Evolutionary conservation across 768 basidiomycete genomes (phyloP), one percentile per base, ranked within the genome.

Genomic region (Collybiopsis confluens): DNA sequence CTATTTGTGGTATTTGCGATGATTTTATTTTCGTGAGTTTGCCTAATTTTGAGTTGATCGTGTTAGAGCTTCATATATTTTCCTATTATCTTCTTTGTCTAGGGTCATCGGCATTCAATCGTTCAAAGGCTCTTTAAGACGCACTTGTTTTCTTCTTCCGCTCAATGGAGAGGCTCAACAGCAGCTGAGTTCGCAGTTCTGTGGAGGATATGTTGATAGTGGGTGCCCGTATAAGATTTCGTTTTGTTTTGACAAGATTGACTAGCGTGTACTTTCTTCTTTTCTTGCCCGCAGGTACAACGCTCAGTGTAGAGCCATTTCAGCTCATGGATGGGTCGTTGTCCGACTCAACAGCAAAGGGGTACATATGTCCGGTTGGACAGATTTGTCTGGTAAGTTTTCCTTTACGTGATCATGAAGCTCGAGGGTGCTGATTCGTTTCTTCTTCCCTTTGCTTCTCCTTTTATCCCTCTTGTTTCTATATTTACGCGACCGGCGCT

Each of bases 51-150:
- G 35, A 3, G 30, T 46, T 45, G 56, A 53, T 20, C 37, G 49
- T 21, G 8, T 26, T 24, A 24, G 24, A 30, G 15, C 37, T 35
- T 30, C 44, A 37, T 23, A 52, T 45, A 18, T n/a, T 52, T 20
- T 47, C 9, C 26, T 26, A 24, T 45, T 36, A 10, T 24, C 1
- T 28, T 1, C 57, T 15, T 24, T 36, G 13, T n/a, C 18, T 33
- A 90, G 91, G 3, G 89, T 98, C 62, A 89, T 97, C 54, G 95
- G 96, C n/a, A 81, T 97, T 1, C 92, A 98, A 61, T 82, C 90
- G 0, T 99, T 99, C 75, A 83, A 86, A 54, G 93, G 92, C 1
- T 94, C 92, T 1, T 74, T 90, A 38, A 75, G 85, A 16, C 79
- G 88, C 7, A 76, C 74, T 1, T 90, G 88, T 60, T 71, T 77